Percentiles rank a stretch among this genome's conserved stretches.
phyloP scores from a whole-genome alignment of 345 rosid genomes.

The Populus simonii region DNA sequence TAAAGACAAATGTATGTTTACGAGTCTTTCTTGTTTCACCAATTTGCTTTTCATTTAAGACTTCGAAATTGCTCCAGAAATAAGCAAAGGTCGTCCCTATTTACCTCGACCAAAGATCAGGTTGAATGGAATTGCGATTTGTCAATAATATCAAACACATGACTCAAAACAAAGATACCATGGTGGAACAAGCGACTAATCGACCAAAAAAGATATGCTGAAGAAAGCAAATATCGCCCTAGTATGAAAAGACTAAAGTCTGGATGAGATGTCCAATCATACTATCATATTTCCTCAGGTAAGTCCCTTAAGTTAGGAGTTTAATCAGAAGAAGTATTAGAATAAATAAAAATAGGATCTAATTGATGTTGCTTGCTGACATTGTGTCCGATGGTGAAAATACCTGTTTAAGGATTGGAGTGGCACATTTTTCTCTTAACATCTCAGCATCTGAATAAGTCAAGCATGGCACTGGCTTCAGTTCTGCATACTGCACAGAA shows the following conservation, averaged over 20 bases:
- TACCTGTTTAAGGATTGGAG: conserved; percentile 93
- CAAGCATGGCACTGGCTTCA: conserved; percentile 92
- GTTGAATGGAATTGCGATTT: not conserved
- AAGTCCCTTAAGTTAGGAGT: not conserved
- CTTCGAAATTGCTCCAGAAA: not conserved
- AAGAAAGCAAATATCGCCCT: not conserved
- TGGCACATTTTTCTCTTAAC: conserved; percentile 68
- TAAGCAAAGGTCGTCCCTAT: not conserved
- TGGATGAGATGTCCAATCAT: not conserved
- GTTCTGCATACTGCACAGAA: conserved; percentile 81
- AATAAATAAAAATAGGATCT: not conserved
- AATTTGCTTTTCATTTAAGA: not conserved
- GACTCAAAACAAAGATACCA: not conserved
- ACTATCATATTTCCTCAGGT: not conserved
- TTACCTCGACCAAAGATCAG: not conserved
- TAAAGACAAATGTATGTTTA: not conserved
- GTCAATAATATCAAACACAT: not conserved
- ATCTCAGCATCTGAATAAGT: conserved; percentile 70
- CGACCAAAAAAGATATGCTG: not conserved
- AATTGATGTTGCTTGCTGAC: not conserved
- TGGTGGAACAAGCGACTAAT: not conserved
- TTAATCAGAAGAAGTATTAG: not conserved
- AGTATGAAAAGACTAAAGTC: not conserved
- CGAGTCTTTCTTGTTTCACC: not conserved
- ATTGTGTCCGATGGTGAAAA: not conserved